Conservation (phyloP, 306 rosid genomes). For the Inga leiocalycina region DNA sequence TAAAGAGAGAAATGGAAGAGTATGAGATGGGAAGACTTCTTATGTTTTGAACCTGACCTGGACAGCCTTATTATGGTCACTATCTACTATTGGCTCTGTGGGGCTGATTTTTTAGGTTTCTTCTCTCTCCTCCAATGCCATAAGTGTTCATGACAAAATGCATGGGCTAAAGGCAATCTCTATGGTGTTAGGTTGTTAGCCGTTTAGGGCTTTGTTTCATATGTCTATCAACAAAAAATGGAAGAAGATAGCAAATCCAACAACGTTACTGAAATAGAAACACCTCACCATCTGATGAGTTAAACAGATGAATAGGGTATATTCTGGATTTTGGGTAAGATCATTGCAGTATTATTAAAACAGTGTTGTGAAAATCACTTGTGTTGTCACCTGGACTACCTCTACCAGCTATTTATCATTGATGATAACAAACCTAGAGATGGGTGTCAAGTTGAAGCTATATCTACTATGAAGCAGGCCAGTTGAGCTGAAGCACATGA, state of each 20-base stretch:
- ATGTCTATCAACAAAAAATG: conserved; percentile 51
- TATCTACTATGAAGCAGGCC: not conserved
- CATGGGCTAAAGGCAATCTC: conserved; percentile 50
- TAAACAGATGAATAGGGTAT: not conserved
- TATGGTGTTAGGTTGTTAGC: conserved; percentile 40
- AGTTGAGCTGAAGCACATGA: no score
- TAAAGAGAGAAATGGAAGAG: conserved; percentile 42
- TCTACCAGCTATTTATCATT: not conserved
- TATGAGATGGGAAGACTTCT: conserved; percentile 45
- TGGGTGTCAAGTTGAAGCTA: not conserved
- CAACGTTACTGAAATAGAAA: not conserved
- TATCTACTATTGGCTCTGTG: conserved; percentile 33
- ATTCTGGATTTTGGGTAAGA: not conserved
- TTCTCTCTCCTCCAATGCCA: conserved; percentile 55
- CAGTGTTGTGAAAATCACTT: not conserved
- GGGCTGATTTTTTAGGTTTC: conserved; percentile 62
- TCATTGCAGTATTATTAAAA: not conserved
- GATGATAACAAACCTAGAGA: not conserved
- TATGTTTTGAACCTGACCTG: conserved; percentile 44
- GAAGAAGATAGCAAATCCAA: conserved; percentile 33
- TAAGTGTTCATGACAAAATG: conserved; percentile 55
- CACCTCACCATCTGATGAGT: not conserved
- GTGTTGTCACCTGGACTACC: not conserved
- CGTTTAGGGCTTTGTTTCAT: conserved; percentile 58
- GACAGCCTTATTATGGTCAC: conserved; percentile 44